Evolutionary conservation across 2,329 filamentous ascomycete species (phyloP).

Genomic region (Phialemonium atrogriseum): DNA sequence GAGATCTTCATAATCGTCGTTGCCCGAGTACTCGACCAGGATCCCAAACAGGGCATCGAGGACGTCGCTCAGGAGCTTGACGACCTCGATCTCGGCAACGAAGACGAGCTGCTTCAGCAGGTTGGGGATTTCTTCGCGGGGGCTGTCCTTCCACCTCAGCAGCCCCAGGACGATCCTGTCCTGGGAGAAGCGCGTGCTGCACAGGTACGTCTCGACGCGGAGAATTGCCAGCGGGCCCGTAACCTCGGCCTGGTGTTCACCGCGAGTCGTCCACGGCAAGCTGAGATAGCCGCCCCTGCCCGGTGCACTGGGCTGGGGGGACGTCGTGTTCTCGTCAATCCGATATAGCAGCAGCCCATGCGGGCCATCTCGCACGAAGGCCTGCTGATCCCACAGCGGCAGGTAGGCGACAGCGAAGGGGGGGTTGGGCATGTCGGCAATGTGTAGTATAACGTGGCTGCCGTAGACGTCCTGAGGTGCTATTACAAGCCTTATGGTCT

Average conservation of each 20-base stretch:
- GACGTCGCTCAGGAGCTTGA: slow-evolving; percentile 84
- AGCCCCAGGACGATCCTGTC: slow-evolving; percentile 79
- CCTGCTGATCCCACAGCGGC: slow-evolving; percentile 85
- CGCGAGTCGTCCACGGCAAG: slow-evolving; percentile 68
- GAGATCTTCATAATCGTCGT: slow-evolving; percentile 85
- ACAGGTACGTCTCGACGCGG: slow-evolving; percentile 74
- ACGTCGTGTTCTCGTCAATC: slow-evolving; percentile 83
- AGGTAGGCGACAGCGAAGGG: slow-evolving; percentile 91
- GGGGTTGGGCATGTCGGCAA: slow-evolving; percentile 77
- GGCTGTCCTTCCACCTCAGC: slow-evolving; percentile 75
- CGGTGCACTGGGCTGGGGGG: slow-evolving; percentile 46
- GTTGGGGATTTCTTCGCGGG: slow-evolving; percentile 61
- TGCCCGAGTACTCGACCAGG: slow-evolving; percentile 81
- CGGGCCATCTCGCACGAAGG: slow-evolving; percentile 78
- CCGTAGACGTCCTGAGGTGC: slow-evolving; percentile 70
- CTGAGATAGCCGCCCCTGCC: slow-evolving; percentile 83
- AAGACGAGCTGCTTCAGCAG: slow-evolving; percentile 80
- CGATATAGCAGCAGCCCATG: slow-evolving; percentile 80
- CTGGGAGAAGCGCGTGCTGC: slow-evolving; percentile 91
- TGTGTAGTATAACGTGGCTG: slow-evolving; percentile 80
- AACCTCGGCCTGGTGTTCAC: slow-evolving; percentile 62
- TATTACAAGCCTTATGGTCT: slow-evolving; percentile 76
- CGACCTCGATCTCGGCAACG: slow-evolving; percentile 93
- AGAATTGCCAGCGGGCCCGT: slow-evolving; percentile 76
- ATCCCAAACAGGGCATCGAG: slow-evolving; percentile 89